Evolutionary conservation across 768 basidiomycete species (phyloP).

Genomic region (Boletus reticuloceps): DNA sequence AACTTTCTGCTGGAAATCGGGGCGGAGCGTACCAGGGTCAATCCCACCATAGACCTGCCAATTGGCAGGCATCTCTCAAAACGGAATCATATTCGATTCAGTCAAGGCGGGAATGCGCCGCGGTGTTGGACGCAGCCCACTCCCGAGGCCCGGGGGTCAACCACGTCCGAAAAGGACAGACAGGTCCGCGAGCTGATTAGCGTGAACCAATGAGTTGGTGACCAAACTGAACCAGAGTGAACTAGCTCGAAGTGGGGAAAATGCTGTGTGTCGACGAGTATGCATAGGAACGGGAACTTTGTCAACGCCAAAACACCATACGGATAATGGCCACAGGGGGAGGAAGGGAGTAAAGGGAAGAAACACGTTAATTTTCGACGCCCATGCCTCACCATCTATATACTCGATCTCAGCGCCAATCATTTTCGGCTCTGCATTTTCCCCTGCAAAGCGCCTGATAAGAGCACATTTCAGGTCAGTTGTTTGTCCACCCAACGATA

Average conservation of each 20-base stretch:
- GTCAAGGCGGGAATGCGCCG: neutral
- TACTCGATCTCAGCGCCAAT: neutral
- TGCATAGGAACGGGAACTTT: neutral
- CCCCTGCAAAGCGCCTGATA: neutral
- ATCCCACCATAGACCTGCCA: neutral
- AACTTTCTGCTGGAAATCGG: neutral
- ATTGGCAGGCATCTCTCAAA: neutral
- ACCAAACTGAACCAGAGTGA: neutral
- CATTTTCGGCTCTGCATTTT: neutral
- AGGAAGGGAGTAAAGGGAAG: neutral
- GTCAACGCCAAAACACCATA: neutral
- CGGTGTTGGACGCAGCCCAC: neutral
- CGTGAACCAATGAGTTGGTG: neutral
- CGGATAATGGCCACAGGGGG: neutral
- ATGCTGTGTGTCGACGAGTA: neutral
- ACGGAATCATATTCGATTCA: neutral
- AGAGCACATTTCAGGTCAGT: neutral
- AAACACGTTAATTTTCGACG: neutral
- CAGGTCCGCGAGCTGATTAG: neutral
- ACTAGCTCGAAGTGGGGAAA: neutral
- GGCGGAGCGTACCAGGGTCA: neutral
- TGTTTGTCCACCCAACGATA: neutral
- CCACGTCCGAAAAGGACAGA: neutral
- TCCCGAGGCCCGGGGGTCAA: too few species aligned
- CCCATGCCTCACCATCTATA: neutral